Conservation (phyloP, 2,329 filamentous ascomycete genomes). For the Xylariaceae sp. region DNA sequence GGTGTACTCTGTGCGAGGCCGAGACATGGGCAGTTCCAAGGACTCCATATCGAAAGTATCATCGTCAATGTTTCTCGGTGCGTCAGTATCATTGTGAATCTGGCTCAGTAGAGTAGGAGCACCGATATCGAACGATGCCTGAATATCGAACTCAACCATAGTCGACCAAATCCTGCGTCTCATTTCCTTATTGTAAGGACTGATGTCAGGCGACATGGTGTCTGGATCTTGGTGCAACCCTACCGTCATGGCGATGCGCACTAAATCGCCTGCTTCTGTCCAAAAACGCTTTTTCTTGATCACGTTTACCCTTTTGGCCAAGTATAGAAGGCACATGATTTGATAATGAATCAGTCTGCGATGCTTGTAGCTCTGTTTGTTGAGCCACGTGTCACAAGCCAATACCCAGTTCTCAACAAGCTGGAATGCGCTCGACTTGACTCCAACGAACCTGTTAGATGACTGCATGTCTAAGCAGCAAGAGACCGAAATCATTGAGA, state of each 20-base stretch:
- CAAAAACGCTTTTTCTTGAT: slow-evolving; percentile 64
- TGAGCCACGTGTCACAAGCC: slow-evolving; percentile 52
- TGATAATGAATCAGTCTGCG: slow-evolving; percentile 58
- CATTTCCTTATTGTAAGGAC: slow-evolving; percentile 60
- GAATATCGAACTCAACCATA: slow-evolving; percentile 59
- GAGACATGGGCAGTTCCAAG: slow-evolving; percentile 47
- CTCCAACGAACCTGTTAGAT: slow-evolving; percentile 51
- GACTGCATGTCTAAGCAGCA: slow-evolving; percentile 53
- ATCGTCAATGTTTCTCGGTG: slow-evolving; percentile 56
- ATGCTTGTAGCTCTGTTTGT: slow-evolving; percentile 57
- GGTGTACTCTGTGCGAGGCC: slow-evolving; percentile 51
- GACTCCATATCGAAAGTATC: slow-evolving; percentile 54
- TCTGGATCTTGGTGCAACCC: slow-evolving; percentile 58
- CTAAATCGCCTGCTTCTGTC: slow-evolving; percentile 52
- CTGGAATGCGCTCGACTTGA: slow-evolving; percentile 54
- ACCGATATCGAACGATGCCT: slow-evolving; percentile 58
- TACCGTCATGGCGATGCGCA: slow-evolving; percentile 55
- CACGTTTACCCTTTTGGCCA: slow-evolving; percentile 58
- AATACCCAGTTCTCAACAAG: slow-evolving; percentile 54
- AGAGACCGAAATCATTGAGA: slow-evolving; percentile 59
- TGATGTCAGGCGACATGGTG: slow-evolving; percentile 51
- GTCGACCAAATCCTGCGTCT: slow-evolving; percentile 58
- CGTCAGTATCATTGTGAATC: slow-evolving; percentile 51
- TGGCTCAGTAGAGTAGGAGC: slow-evolving; percentile 55
- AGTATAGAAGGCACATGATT: slow-evolving; percentile 55